Percentiles rank a stretch among this genome's conserved stretches.
Conservation (phyloP, 768 basidiomycete genomes). For the Hydnomerulius pinastri region DNA sequence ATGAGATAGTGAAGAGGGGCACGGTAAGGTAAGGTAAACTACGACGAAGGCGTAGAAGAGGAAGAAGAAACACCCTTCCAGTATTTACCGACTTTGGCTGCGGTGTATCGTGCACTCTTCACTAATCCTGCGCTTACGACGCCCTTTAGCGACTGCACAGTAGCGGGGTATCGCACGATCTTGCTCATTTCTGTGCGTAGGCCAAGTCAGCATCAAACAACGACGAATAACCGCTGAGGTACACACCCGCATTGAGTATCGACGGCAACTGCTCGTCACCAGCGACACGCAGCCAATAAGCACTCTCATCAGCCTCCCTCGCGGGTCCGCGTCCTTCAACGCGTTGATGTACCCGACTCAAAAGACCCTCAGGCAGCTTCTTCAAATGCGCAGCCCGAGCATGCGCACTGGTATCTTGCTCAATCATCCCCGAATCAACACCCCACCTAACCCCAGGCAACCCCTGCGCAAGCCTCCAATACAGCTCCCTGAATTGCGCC, state of each 20-base stretch:
- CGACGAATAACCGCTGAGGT: background rate
- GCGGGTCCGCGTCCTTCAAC: slow-evolving; percentile 35
- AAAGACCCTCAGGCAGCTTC: slow-evolving; percentile 74
- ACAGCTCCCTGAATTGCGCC: slow-evolving; percentile 84
- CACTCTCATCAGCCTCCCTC: slow-evolving; percentile 66
- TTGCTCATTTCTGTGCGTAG: slow-evolving; percentile 60
- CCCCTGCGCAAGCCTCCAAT: slow-evolving; percentile 75
- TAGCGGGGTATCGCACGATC: slow-evolving; percentile 83
- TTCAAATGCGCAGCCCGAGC: slow-evolving; percentile 73
- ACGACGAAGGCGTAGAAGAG: slow-evolving; percentile 3
- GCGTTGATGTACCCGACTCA: slow-evolving; percentile 49
- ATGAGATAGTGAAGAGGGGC: background rate
- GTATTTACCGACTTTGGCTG: slow-evolving; percentile 86
- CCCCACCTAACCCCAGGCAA: slow-evolving; percentile 83
- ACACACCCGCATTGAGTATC: slow-evolving; percentile 57
- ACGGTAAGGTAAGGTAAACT: background rate
- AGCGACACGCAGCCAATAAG: slow-evolving; percentile 75
- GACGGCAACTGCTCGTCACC: slow-evolving; percentile 57
- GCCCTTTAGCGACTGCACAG: slow-evolving; percentile 84
- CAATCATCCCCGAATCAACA: slow-evolving; percentile 46
- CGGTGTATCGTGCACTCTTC: slow-evolving; percentile 75
- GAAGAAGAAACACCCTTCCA: slow-evolving; percentile 47
- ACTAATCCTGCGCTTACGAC: slow-evolving; percentile 77
- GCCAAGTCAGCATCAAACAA: background rate
- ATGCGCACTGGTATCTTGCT: slow-evolving; percentile 74